Conservation (phyloP, 768 basidiomycete genomes). For the Tubosaeta sp. region DNA sequence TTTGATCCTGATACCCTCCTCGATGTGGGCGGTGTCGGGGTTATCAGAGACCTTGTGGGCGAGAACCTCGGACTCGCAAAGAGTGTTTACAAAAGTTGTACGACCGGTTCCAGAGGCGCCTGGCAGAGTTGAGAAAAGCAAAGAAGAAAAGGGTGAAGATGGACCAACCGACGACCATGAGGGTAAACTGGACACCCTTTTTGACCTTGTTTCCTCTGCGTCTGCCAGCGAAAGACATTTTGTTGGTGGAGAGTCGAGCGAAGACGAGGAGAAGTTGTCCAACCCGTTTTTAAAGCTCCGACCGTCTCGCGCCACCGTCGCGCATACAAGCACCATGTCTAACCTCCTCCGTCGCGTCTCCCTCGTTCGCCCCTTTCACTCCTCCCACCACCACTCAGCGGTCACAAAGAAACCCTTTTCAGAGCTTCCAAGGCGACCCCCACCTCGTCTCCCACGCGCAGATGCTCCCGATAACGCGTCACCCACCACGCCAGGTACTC, state of each 20-base stretch:
- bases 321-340: conserved; percentile 21
- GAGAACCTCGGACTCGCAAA: conserved; percentile 93
- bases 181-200: conserved; percentile 97
- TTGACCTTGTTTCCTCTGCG: conserved; percentile 94
- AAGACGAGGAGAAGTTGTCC: conserved; percentile 30
- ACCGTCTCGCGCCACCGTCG: conserved; percentile 30
- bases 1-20: conserved; percentile 93
- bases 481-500: conserved; percentile 7
- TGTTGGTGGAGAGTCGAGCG: conserved; percentile 28
- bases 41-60: conserved; percentile 81
- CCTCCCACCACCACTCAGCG: conserved; percentile 5
- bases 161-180: conserved; percentile 93
- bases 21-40: conserved; percentile 87
- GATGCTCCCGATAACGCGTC: neutral
- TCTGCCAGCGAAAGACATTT: conserved; percentile 83
- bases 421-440: conserved; percentile 51
- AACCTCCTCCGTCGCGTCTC: conserved; percentile 10
- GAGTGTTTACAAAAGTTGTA: conserved; percentile 98
- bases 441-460: neutral
- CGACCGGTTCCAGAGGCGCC: conserved; percentile 97
- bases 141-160: neutral
- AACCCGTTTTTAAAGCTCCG: conserved; percentile 34
- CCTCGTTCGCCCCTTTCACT: conserved; percentile 7
- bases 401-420: conserved; percentile 49
- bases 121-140: conserved; percentile 30